Conservation (phyloP, 2,329 filamentous ascomycete genomes). For the Daldinia sp. region DNA sequence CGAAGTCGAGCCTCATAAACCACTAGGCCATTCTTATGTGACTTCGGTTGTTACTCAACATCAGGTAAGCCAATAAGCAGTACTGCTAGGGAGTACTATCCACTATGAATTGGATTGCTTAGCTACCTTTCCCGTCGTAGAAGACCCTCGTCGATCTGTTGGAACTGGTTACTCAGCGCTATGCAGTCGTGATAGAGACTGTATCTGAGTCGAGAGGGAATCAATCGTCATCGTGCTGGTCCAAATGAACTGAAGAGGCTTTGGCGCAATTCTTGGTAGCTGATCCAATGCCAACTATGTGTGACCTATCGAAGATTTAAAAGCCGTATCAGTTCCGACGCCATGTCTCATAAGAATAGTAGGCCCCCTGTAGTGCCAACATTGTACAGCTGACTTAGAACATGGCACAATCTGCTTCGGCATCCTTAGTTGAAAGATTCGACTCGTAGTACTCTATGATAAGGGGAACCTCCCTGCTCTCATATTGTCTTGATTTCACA, state of each 20-base stretch:
- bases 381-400: constrained; percentile 14
- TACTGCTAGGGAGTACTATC: constrained; percentile 12
- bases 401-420: constrained; percentile 10
- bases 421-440: constrained; percentile 14
- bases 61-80: constrained; percentile 18
- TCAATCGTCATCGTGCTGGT: constrained; percentile 21
- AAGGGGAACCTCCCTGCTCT: constrained; percentile 15
- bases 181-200: constrained; percentile 11
- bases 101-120: constrained; percentile 17
- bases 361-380: constrained; percentile 3
- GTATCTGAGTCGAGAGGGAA: constrained; percentile 9
- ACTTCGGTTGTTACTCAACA: constrained; percentile 25
- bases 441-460: constrained; percentile 10
- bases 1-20: constrained; percentile 15
- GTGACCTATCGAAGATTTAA: constrained; percentile 18
- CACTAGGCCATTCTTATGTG: constrained; percentile 8
- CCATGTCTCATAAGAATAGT: constrained; percentile 20
- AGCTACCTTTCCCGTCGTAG: constrained; percentile 7
- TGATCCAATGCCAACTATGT: constrained; percentile 23
- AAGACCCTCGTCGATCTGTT: constrained; percentile 18
- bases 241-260: constrained; percentile 14
- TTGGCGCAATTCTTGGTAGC: constrained; percentile 11
- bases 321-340: constrained; percentile 17
- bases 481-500: constrained; percentile 21
- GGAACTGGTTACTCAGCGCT: constrained; percentile 17